Evolutionary conservation across 805 yeast species (phyloP), one percentile per base, ranked within the genome.

Genomic region (Millerozyma miso): DNA sequence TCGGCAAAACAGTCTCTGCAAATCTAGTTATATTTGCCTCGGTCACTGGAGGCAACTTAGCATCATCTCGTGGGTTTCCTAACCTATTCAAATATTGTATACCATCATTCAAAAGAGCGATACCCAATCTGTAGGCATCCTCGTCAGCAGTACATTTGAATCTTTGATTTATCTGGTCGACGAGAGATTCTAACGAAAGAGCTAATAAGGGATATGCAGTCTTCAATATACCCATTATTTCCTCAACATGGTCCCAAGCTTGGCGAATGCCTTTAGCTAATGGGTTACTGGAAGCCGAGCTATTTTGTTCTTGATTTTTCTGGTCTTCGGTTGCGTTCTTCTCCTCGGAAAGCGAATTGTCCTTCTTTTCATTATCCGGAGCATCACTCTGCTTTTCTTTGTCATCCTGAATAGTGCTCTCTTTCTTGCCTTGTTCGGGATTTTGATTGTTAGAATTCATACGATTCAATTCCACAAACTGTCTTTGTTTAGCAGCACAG

Each of bases 201-300:
- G 99, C 96, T 48, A 93, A 68, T 41, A 93, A 68, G 2, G 99
- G 99, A 61, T 90, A 93, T 0, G 98, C 97, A 0, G 99, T 95
- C 60, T 93, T 93, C 60, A 95, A 70, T 42, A 93, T 90, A 17
- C 95, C 93, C 86, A 89, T 88, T 43, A 93, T 85, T 56, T 91
- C 98, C 41, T 79, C 83, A 19, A 90, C 90, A 56, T 91, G 83
- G 53, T 88, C 96, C 95, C 96, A 88, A 8, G 98, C 95, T 62
- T 87, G 91, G 44, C 80, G 78, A 31, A 57, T 52, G 3, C 33
- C 41, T 13, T 35, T 35, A n/a, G 23, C 34, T 10, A 23, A 6
- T 23, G 29, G 29, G 29, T 23, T 23, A 32, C 7, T 23, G 17
- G 38, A 13, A 4, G 13, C 37, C 7, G 37, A 18, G 5, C 13